phyloP scores from a whole-genome alignment of 2,329 filamentous ascomycete genomes.

The Coleophoma crateriformis region DNA sequence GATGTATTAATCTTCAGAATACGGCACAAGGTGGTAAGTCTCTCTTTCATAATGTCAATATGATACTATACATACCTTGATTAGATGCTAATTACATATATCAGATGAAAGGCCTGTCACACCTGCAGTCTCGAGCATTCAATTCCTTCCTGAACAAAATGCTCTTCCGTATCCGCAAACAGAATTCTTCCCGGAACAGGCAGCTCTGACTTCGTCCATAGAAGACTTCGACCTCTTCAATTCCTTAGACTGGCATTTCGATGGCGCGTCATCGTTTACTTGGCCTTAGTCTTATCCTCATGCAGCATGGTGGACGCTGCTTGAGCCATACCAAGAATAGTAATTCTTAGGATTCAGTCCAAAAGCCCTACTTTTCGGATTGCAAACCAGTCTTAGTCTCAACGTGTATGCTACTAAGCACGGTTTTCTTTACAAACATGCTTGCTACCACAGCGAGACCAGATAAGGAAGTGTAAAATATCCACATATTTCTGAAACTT shows the following conservation, averaged over 20 bases:
- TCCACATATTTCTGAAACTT: constrained; percentile 4
- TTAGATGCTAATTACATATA: neutral
- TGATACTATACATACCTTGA: neutral
- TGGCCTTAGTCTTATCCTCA: neutral
- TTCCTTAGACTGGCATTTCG: neutral
- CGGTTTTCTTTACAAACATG: constrained; percentile 33
- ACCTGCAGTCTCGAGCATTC: neutral
- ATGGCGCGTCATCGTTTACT: neutral
- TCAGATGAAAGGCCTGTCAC: neutral
- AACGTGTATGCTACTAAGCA: constrained; percentile 38
- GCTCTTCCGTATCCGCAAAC: neutral
- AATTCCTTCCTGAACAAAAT: neutral
- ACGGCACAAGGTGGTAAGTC: neutral
- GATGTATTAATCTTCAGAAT: neutral
- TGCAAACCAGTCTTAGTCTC: constrained; percentile 42
- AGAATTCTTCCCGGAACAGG: neutral
- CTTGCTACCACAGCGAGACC: constrained; percentile 28
- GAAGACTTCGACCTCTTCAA: constrained; percentile 1
- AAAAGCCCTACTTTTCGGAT: neutral
- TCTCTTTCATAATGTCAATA: neutral
- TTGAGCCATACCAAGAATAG: too few species aligned
- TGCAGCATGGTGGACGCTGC: too few species aligned
- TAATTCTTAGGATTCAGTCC: neutral
- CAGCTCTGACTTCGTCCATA: neutral
- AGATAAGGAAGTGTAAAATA: constrained; percentile 1